phyloP scores from a whole-genome alignment of 805 yeast species.

The Candida methanosorbosa region DNA sequence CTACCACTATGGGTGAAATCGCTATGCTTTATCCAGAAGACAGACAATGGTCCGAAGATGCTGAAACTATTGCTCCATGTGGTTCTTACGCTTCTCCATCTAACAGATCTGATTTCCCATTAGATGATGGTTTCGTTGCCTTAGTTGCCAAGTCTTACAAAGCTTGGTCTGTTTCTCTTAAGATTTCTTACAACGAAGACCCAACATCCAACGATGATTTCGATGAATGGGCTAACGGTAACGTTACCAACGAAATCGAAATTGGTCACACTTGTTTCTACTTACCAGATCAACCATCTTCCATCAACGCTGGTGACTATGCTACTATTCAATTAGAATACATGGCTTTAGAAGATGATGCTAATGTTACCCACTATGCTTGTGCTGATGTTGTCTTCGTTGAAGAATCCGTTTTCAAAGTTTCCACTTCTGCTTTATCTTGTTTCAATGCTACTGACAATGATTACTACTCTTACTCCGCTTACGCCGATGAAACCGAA shows the following conservation, averaged over 20 bases:
- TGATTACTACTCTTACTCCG: slow-evolving; percentile 25
- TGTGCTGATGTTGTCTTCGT: slow-evolving; percentile 38
- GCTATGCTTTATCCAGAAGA: slow-evolving; percentile 32
- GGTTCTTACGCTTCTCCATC: slow-evolving; percentile 26
- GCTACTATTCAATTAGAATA: slow-evolving; percentile 39
- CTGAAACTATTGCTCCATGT: slow-evolving; percentile 38
- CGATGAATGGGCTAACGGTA: slow-evolving; percentile 29
- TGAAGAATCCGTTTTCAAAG: slow-evolving; percentile 30
- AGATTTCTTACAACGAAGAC: slow-evolving; percentile 30
- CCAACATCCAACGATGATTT: slow-evolving; percentile 33
- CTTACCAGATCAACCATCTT: slow-evolving; percentile 32
- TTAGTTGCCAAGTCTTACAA: slow-evolving; percentile 33
- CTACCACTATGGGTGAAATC: slow-evolving; percentile 31
- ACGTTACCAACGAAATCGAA: slow-evolving; percentile 29
- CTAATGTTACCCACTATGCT: slow-evolving; percentile 34
- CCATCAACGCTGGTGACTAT: slow-evolving; percentile 27
- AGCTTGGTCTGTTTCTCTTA: slow-evolving; percentile 29
- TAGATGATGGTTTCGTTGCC: slow-evolving; percentile 38
- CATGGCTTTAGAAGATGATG: slow-evolving; percentile 31
- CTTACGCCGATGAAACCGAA: slow-evolving; percentile 17
- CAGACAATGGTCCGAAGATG: slow-evolving; percentile 38
- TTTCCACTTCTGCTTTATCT: slow-evolving; percentile 23
- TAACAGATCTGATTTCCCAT: slow-evolving; percentile 36
- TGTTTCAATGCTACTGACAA: slow-evolving; percentile 36
- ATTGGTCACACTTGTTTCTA: slow-evolving; percentile 39